phyloP scores from a whole-genome alignment of 2,329 filamentous ascomycete genomes.

The Alternaria atra region DNA sequence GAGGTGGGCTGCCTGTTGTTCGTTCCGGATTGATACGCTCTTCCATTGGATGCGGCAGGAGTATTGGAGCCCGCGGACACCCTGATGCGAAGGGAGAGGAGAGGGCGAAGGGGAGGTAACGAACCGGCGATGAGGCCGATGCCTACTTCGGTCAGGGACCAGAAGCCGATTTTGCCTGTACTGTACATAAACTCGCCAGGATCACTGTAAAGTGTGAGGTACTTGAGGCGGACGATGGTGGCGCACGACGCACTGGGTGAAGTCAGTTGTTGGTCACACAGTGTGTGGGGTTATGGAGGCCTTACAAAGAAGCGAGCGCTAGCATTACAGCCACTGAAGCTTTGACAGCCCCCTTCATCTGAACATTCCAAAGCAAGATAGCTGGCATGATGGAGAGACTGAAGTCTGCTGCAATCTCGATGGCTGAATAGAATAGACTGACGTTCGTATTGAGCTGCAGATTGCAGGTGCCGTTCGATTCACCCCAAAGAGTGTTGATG shows the following conservation, averaged over 20 bases:
- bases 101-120: conserved; percentile 55
- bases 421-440: conserved; percentile 32
- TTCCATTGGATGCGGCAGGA: conserved; percentile 29
- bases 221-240: conserved; percentile 55
- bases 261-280: conserved; percentile 2
- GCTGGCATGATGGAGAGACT: conserved; percentile 30
- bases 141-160: conserved; percentile 58
- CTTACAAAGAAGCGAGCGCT: conserved; percentile 54
- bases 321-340: conserved; percentile 53
- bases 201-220: conserved; percentile 53
- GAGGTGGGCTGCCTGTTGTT: conserved; percentile 7
- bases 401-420: conserved; percentile 32
- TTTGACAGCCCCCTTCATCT: conserved; percentile 51
- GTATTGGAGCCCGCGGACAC: conserved; percentile 25
- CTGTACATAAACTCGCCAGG: conserved; percentile 53
- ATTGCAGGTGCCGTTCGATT: conserved; percentile 29
- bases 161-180: conserved; percentile 55
- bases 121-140: conserved; percentile 59
- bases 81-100: conserved; percentile 42
- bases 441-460: conserved; percentile 32
- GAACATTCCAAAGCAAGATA: conserved; percentile 33
- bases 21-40: conserved; percentile 19
- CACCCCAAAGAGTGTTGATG: conserved; percentile 33
- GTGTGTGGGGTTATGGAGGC: neutral
- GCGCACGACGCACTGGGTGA: conserved; percentile 46